phyloP scores from a whole-genome alignment of 176 grass and related monocot species.

The Zea mays region DNA sequence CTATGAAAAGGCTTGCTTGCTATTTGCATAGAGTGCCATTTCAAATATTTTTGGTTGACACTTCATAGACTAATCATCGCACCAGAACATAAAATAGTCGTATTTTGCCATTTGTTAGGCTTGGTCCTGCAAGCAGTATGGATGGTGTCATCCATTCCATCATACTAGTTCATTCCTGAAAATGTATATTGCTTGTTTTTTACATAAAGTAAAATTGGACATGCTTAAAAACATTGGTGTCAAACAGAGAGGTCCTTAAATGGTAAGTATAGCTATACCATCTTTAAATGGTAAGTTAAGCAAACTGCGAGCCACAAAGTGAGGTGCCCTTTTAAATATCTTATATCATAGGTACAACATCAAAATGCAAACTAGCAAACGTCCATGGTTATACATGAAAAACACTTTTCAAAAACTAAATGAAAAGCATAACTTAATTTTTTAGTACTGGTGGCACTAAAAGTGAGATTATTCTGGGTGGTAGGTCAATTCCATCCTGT shows the following conservation, averaged over 20 bases:
- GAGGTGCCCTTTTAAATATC: background rate
- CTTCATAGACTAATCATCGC: background rate
- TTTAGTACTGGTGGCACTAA: conserved; percentile 12
- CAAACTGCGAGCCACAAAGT: background rate
- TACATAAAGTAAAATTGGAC: background rate
- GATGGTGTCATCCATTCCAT: background rate
- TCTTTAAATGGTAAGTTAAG: background rate
- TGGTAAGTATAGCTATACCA: background rate
- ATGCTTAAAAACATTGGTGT: background rate
- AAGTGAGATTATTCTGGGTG: conserved; percentile 40
- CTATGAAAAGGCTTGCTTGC: background rate
- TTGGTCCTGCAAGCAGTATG: background rate
- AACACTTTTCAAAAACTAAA: background rate
- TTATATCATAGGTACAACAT: background rate
- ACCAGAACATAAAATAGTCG: background rate
- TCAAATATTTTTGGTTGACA: conserved; percentile 5
- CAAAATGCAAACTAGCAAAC: background rate
- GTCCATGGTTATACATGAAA: background rate
- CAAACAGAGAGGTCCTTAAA: conserved; percentile 12
- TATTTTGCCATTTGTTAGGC: background rate
- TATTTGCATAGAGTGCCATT: background rate
- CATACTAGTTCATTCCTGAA: background rate
- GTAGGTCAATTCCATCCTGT: conserved; percentile 44
- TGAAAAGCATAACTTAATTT: background rate
- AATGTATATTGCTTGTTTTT: background rate